Base-by-base conservation (phyloP, 768 basidiomycete genomes). In the Termitomyces bulborhizus region DNA sequence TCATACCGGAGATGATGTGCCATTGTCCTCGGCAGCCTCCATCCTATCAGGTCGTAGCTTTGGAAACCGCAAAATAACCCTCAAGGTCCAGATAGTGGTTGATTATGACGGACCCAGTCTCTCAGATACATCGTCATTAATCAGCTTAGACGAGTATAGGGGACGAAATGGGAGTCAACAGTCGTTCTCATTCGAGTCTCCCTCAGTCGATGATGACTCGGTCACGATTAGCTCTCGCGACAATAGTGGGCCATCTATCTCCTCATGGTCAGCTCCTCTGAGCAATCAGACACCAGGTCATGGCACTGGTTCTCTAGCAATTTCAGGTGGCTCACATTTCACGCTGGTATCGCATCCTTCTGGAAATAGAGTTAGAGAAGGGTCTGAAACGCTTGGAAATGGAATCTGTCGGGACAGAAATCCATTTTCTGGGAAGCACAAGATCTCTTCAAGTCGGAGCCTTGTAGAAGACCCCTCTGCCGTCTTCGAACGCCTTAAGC, bases 101-200 rank as follows among this genome's bases (percentile, higher is more conserved):
- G 93, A 95, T 57, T 95, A 93, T 62, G 94, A 97, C 67, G 92
- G 92, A 0, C 92, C 88, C 13, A 90, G 88, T 69, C 76, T 97
- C 55, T 93, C 91, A 8, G 95, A 97, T 61, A 90, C 93, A 2
- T 84, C 83, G 9, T 94, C 92, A 8, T 71, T 95, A 16, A 81
- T 80, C 21, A 92, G 90, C 66, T 63, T 86, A 65, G 89, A 95
- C 42, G 88, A 91, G 60, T 85, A 84, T 71, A 73, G 70, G 58
- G 73, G 75, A 45, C 73, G 78, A 43, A 86, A 85, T 60, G 77
- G 74, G 53, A 85, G 85, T 62, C 79, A 80, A 50, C 71, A 73
- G 34, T 81, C 83, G 1, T 75, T 86, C 44, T 76, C 79, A 1
- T 75, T 80, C 40, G 70, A 71, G 40, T 65, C 74, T 11, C 73